phyloP scores from a whole-genome alignment of 306 rosid species.

The Trichosanthes truncata region DNA sequence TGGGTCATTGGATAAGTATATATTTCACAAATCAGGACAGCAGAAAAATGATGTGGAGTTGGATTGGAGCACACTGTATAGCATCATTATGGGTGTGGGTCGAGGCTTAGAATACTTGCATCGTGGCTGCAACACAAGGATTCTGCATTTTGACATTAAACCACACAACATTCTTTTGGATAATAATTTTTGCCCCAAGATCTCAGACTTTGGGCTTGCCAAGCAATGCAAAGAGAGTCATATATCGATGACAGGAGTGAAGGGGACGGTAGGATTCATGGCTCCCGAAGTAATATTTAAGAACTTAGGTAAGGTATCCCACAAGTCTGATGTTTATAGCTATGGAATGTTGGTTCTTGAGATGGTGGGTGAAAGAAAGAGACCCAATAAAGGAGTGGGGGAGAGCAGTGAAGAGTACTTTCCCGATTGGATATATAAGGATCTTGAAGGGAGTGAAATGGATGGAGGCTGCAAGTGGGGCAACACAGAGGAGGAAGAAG shows the following conservation, averaged over 20 bases:
- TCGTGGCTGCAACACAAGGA: conserved; percentile 17
- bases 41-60: conserved; percentile 43
- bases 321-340: conserved; percentile 1
- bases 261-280: not conserved
- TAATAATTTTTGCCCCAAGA: conserved; percentile 43
- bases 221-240: not conserved
- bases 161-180: conserved; percentile 75
- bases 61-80: conserved; percentile 32
- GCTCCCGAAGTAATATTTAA: not conserved
- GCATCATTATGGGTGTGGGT: conserved; percentile 57
- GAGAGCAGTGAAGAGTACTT: not conserved
- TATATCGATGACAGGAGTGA: not conserved
- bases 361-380: conserved; percentile 1
- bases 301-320: not conserved
- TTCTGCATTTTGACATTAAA: conserved; percentile 71
- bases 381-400: not conserved
- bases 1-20: conserved; percentile 19
- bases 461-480: not conserved
- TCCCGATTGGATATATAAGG: not conserved
- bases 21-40: not conserved
- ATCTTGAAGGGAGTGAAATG: not conserved
- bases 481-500: not conserved
- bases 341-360: not conserved
- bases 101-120: conserved; percentile 27
- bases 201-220: conserved; percentile 70